Evolutionary conservation across 1,284 basidiomycete species (phyloP).

Genomic region (Amylostereum chailletii): DNA sequence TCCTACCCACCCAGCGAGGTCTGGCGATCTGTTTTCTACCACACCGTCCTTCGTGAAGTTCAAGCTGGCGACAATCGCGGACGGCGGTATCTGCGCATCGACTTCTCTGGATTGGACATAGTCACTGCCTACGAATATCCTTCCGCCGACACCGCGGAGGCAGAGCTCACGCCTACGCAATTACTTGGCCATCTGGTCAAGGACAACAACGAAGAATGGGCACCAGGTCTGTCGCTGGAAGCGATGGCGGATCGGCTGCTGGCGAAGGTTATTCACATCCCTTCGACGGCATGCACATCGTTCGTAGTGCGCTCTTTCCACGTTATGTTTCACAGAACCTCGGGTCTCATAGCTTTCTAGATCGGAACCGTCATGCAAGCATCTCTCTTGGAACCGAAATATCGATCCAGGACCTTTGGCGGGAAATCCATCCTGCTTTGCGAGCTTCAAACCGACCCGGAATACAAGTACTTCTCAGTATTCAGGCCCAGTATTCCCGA

Average conservation of each 20-base stretch:
- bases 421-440: no score
- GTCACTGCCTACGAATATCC: conserved; percentile 7
- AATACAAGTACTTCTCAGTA: no score
- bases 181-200: no score
- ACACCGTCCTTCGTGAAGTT: conserved; percentile 5
- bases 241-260: conserved; percentile 1
- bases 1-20: conserved; percentile 1
- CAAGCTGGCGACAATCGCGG: conserved; percentile 1
- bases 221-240: not conserved
- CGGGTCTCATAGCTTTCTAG: no score
- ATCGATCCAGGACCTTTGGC: no score
- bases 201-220: not conserved
- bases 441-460: no score
- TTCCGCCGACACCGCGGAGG: not conserved
- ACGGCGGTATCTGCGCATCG: conserved; percentile 5
- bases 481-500: no score
- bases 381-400: no score
- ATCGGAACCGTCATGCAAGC: no score
- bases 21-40: conserved; percentile 7
- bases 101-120: conserved; percentile 6
- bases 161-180: not conserved
- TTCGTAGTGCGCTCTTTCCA: conserved; percentile 1
- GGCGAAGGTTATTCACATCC: conserved; percentile 1
- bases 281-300: conserved; percentile 8
- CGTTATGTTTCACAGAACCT: no score